Conservation (phyloP, 768 basidiomycete genomes). For the Boletus reticuloceps region DNA sequence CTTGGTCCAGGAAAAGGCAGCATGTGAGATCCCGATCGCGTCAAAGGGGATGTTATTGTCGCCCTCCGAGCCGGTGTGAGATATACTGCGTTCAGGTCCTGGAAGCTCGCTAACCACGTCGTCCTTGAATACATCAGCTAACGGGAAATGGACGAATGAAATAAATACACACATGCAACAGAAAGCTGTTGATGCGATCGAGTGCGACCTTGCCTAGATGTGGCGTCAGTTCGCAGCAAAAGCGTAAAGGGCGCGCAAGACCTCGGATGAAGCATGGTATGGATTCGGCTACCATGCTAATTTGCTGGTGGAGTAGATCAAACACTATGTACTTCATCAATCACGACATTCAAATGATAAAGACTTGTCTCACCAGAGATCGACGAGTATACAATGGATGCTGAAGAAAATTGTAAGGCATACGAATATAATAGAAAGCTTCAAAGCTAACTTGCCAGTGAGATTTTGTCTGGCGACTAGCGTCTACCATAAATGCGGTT, state of each 20-base stretch:
- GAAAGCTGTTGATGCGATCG: constrained; percentile 7
- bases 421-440: neutral
- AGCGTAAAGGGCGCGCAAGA: constrained; percentile 24
- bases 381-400: constrained; percentile 11
- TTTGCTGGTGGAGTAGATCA: neutral
- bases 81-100: neutral
- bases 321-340: neutral
- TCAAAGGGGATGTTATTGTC: neutral
- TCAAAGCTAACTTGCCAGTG: constrained; percentile 2
- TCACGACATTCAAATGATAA: neutral
- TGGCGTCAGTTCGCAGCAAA: neutral
- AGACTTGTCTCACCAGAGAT: constrained; percentile 1
- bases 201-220: constrained; percentile 15
- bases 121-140: neutral
- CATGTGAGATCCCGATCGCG: constrained; percentile 4
- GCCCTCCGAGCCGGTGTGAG: neutral
- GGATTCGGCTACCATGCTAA: neutral
- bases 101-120: neutral
- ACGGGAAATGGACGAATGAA: neutral
- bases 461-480: constrained; percentile 3
- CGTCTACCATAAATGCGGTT: neutral
- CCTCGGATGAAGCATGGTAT: constrained; percentile 8
- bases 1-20: constrained; percentile 8
- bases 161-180: neutral
- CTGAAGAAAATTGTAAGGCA: neutral